Evolutionary conservation across 768 basidiomycete species (phyloP).

Genomic region (Strobilomyces dryophilus): DNA sequence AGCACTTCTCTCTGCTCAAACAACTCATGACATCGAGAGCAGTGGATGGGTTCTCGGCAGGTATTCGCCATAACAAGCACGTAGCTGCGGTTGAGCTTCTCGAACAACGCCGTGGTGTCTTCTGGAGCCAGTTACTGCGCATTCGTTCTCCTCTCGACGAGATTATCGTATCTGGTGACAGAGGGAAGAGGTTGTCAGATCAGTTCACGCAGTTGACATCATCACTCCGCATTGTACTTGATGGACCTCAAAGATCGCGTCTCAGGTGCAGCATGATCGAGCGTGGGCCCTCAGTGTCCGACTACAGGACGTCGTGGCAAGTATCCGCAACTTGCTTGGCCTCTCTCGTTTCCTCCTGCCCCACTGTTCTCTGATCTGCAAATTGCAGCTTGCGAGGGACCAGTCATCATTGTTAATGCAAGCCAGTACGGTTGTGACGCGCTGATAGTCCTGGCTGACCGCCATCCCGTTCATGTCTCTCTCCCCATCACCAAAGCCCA

Average conservation of each 20-base stretch:
- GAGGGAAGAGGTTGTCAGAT: not conserved
- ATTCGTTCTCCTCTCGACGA: conserved; percentile 11
- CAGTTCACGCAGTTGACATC: not conserved
- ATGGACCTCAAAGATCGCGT: not conserved
- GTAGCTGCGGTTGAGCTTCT: conserved; percentile 21
- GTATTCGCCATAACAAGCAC: conserved; percentile 6
- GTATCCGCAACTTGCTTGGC: conserved; percentile 16
- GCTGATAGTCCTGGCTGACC: conserved; percentile 18
- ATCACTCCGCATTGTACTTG: not conserved
- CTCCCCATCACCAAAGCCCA: not conserved
- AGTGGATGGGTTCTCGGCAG: conserved; percentile 7
- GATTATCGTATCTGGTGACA: not conserved
- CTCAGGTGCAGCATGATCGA: not conserved
- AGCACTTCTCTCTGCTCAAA: conserved; percentile 1
- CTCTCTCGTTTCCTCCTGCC: conserved; percentile 29
- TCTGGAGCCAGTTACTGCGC: not conserved
- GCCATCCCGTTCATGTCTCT: conserved; percentile 3
- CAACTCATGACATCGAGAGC: not conserved
- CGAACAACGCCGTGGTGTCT: not conserved
- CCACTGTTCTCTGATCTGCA: conserved; percentile 13
- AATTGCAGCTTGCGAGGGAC: conserved; percentile 20
- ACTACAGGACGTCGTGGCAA: conserved; percentile 2
- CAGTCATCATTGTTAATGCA: conserved; percentile 34
- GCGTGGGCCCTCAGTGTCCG: not conserved
- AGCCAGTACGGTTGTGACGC: conserved; percentile 30